These are phyloP conservation scores for Solanum ahanhuiri DNA, from an alignment of 257 asterid genomes.

Conservation along the genomic window DNA sequence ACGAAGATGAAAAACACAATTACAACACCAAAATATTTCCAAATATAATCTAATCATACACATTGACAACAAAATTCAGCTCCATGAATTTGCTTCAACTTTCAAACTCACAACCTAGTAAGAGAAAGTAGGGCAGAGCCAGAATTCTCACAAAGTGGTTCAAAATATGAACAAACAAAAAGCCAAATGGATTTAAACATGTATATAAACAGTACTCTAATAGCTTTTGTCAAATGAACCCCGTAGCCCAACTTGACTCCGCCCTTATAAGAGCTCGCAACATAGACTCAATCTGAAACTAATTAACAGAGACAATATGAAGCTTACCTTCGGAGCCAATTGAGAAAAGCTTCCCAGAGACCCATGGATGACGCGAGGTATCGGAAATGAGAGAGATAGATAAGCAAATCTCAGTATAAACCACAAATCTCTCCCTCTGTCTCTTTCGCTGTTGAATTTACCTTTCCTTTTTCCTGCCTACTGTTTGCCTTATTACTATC, in stretches of 20 bases:
- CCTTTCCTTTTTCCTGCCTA: not conserved
- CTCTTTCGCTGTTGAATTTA: not conserved
- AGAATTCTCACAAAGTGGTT: not conserved
- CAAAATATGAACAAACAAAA: not conserved
- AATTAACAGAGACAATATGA: not conserved
- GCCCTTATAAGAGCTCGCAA: not conserved
- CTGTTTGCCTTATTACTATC: not conserved
- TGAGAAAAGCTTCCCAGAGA: conserved; percentile 94
- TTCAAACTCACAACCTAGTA: not conserved
- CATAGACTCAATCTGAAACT: not conserved
- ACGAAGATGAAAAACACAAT: not conserved
- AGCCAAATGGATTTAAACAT: not conserved
- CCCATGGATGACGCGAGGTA: conserved; percentile 50
- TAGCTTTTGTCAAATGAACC: not conserved
- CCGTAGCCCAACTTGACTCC: not conserved
- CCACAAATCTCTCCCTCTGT: not conserved
- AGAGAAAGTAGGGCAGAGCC: not conserved
- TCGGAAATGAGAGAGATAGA: conserved; percentile 24
- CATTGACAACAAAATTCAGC: not conserved
- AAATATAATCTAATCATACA: not conserved
- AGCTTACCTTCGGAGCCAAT: conserved; percentile 83
- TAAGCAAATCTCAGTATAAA: not conserved
- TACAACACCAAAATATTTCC: not conserved
- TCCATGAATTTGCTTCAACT: not conserved
- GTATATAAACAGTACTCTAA: no score